Percentiles rank a stretch among this genome's conserved stretches.
phyloP scores from a whole-genome alignment of 2,329 filamentous ascomycete genomes.

The Aureobasidium sp. region DNA sequence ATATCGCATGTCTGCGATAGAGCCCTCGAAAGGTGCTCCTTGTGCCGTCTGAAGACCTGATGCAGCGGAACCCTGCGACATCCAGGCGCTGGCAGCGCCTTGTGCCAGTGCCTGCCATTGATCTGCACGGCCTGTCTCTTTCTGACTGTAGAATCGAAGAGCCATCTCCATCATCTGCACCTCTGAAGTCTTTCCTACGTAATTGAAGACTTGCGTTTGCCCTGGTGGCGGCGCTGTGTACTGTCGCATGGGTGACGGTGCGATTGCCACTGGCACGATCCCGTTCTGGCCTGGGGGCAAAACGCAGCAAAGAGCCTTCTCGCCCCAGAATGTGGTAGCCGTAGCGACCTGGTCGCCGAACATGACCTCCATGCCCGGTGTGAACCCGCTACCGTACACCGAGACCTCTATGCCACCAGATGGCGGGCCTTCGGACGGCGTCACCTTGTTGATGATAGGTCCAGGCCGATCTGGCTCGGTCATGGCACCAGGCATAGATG shows the following conservation, averaged over 20 bases:
- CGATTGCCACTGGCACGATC: conserved; percentile 62
- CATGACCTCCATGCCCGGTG: conserved; percentile 71
- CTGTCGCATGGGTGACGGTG: conserved; percentile 16
- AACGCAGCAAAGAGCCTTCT: conserved; percentile 71
- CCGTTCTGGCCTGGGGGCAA: conserved; percentile 66
- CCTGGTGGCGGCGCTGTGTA: conserved; percentile 19
- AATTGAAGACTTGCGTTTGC: conserved; percentile 51
- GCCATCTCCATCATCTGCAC: conserved; percentile 55
- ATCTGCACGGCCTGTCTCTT: conserved; percentile 27
- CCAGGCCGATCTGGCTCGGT: conserved; percentile 27
- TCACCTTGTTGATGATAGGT: conserved; percentile 71
- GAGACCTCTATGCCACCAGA: conserved; percentile 83
- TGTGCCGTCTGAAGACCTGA: conserved; percentile 6
- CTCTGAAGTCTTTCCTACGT: conserved; percentile 64
- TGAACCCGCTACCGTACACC: conserved; percentile 73
- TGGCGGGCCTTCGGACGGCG: conserved; percentile 74
- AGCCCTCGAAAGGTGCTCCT: conserved; percentile 7
- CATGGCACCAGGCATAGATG: conserved; percentile 5
- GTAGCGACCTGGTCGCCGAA: conserved; percentile 67
- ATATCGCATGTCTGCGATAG: conserved; percentile 11
- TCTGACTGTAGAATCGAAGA: conserved; percentile 29
- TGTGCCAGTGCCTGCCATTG: conserved; percentile 27
- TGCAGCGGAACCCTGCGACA: conserved; percentile 16
- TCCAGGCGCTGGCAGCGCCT: conserved; percentile 20
- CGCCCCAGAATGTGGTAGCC: conserved; percentile 74